Evolutionary conservation across 2,329 filamentous ascomycete genomes (phyloP).

Genomic region (Emmonsiellopsis sp.): DNA sequence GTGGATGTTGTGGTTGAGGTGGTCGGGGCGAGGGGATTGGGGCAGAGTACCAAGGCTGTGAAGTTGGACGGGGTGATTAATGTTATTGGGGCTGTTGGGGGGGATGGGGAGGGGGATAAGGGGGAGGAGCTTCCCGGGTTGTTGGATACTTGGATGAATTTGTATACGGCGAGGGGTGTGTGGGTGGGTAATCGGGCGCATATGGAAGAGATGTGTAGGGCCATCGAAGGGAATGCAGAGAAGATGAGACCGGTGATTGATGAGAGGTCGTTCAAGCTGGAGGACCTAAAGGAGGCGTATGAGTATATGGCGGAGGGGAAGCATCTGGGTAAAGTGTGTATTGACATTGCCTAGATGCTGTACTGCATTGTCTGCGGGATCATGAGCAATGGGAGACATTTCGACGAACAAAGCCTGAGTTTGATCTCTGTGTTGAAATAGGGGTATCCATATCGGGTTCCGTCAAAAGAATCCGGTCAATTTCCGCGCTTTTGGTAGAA

Average conservation of each 20-base stretch:
- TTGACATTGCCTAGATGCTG: conserved; percentile 4
- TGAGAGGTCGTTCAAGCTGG: conserved; percentile 37
- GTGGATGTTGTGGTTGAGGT: conserved; percentile 50
- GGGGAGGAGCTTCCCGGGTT: conserved; percentile 30
- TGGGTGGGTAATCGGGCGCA: conserved; percentile 39
- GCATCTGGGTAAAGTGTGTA: conserved; percentile 5
- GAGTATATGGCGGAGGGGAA: conserved; percentile 1
- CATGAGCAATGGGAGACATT: no score
- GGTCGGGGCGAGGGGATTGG: conserved; percentile 45
- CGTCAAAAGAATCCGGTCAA: no score
- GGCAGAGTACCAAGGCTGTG: conserved; percentile 45
- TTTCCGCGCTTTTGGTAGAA: no score
- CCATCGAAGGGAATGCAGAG: conserved; percentile 40
- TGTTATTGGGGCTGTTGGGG: conserved; percentile 43
- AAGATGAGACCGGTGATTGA: conserved; percentile 39
- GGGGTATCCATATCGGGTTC: no score
- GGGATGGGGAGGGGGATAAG: conserved; percentile 16
- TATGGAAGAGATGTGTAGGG: conserved; percentile 46
- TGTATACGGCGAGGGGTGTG: conserved; percentile 40
- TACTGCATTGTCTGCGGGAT: background rate
- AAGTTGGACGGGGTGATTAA: conserved; percentile 48
- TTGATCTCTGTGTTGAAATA: no score
- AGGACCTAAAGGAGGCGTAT: conserved; percentile 33
- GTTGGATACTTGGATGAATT: conserved; percentile 41
- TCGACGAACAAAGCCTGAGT: no score